phyloP scores from a whole-genome alignment of 2,329 filamentous ascomycete genomes.

The Diplodia scrobiculata region DNA sequence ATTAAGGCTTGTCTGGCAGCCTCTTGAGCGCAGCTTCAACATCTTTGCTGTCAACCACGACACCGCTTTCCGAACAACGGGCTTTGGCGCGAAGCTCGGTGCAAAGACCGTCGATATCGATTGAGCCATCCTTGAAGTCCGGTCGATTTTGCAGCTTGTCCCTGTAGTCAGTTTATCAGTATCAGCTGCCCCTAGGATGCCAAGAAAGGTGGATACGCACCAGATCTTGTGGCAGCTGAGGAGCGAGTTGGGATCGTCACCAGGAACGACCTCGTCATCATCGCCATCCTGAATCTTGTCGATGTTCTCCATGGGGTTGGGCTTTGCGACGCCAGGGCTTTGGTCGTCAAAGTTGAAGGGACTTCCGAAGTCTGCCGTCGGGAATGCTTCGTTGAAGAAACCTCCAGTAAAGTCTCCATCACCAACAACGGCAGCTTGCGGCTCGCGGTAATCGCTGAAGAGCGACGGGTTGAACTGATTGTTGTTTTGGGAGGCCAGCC shows the following conservation, averaged over 20 bases:
- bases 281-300: conserved; percentile 73
- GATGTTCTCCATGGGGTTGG: conserved; percentile 74
- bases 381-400: conserved; percentile 75
- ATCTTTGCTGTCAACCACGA: conserved; percentile 84
- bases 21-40: conserved; percentile 66
- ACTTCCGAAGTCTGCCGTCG: conserved; percentile 72
- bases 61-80: conserved; percentile 86
- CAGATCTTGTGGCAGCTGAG: conserved; percentile 91
- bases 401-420: conserved; percentile 69
- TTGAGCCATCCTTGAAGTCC: conserved; percentile 84
- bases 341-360: conserved; percentile 69
- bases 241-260: conserved; percentile 62
- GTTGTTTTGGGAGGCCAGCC: conserved; percentile 76
- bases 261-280: conserved; percentile 65
- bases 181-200: background rate
- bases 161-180: conserved; percentile 61
- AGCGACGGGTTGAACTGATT: conserved; percentile 88
- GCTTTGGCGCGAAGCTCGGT: conserved; percentile 93
- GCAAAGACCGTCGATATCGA: conserved; percentile 91
- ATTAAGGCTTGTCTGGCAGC: conserved; percentile 40
- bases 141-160: conserved; percentile 85
- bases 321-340: conserved; percentile 47
- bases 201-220: conserved; percentile 58
- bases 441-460: conserved; percentile 89
- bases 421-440: conserved; percentile 75